Conservation (phyloP, 805 yeast genomes). For the Candida golubevii region DNA sequence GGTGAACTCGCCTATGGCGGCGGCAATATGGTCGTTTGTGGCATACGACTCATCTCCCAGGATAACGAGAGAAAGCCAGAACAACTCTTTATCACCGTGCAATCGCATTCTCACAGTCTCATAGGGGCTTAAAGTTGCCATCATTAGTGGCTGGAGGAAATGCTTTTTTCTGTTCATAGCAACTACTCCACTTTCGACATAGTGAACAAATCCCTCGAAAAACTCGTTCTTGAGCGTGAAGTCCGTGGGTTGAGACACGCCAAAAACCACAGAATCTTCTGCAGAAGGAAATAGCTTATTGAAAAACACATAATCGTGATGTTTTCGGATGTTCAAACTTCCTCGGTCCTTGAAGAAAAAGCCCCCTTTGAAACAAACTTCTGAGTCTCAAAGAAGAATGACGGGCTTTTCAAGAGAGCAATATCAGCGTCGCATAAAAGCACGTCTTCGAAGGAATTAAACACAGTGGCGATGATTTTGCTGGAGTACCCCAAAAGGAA, state of each 20-base stretch:
- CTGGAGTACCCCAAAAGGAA: constrained; percentile 39
- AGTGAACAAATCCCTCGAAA: constrained; percentile 34
- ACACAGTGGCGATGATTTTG: constrained; percentile 15
- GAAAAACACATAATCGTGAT: constrained; percentile 41
- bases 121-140: constrained; percentile 27
- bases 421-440: constrained; percentile 53
- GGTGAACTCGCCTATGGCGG: constrained; percentile 31
- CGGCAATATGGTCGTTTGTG: constrained; percentile 31
- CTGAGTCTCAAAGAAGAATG: constrained; percentile 29
- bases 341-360: constrained; percentile 15
- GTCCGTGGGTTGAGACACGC: constrained; percentile 33
- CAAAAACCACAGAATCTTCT: constrained; percentile 22
- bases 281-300: constrained; percentile 41
- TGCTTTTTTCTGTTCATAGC: constrained; percentile 28
- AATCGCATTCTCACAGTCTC: constrained; percentile 7
- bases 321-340: constrained; percentile 27
- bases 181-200: constrained; percentile 38
- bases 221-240: constrained; percentile 29
- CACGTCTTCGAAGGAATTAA: constrained; percentile 16
- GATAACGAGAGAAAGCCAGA: constrained; percentile 29
- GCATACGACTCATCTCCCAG: constrained; percentile 27
- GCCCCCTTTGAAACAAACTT: constrained; percentile 31
- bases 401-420: constrained; percentile 35
- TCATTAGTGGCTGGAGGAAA: constrained; percentile 29
- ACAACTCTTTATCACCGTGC: constrained; percentile 38